Evolutionary conservation across 2,329 filamentous ascomycete species (phyloP).

Genomic region (Aspergillus bombycis): DNA sequence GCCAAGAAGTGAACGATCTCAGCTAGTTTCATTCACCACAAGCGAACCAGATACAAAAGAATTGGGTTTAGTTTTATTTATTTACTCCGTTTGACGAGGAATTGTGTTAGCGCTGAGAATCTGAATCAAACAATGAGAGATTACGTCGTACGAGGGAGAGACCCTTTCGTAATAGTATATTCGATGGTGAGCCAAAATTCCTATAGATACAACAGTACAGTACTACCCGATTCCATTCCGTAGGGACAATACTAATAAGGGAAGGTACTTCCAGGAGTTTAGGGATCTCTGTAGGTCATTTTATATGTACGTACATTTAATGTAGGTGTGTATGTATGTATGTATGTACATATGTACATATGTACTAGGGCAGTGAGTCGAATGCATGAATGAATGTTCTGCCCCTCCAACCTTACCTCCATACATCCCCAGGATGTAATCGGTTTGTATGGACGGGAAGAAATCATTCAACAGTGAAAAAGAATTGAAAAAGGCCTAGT

Average conservation of each 20-base stretch:
- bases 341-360: neutral
- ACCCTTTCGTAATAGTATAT: neutral
- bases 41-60: neutral
- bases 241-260: too few species aligned
- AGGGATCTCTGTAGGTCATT: neutral
- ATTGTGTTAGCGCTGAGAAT: neutral
- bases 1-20: conserved; percentile 9
- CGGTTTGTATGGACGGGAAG: neutral
- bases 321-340: neutral
- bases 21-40: conserved; percentile 1
- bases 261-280: too few species aligned
- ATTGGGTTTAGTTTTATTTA: neutral
- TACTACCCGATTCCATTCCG: too few species aligned
- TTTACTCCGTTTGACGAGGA: neutral
- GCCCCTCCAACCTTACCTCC: neutral
- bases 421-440: neutral
- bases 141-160: neutral
- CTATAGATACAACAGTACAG: too few species aligned
- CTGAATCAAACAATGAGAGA: conserved; percentile 7
- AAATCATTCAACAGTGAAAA: neutral
- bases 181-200: too few species aligned
- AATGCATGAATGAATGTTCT: neutral
- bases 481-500: neutral
- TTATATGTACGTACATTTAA: neutral
- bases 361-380: neutral